These are phyloP conservation scores for Trichoderma gamsii DNA, from an alignment of 495 filamentous ascomycete genomes.

Conservation along the genomic window DNA sequence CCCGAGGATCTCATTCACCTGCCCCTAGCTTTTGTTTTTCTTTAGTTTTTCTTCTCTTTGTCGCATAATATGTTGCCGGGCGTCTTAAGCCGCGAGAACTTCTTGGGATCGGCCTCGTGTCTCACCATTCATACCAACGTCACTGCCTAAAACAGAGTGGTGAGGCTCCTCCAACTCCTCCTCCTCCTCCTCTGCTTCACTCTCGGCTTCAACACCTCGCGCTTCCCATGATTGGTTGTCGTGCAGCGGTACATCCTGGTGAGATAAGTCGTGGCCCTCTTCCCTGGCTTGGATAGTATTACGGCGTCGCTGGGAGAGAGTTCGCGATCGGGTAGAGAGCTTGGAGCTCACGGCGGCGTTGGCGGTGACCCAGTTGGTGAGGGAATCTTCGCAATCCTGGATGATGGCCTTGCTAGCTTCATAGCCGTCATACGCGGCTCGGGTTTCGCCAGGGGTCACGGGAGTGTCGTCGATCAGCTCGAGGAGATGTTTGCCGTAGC, in stretches of 20 bases:
- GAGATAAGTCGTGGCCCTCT: conserved; percentile 69
- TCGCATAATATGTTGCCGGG: not conserved
- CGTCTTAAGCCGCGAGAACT: conserved; percentile 23
- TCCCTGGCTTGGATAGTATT: conserved; percentile 58
- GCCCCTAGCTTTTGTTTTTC: not conserved
- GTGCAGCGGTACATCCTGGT: conserved; percentile 76
- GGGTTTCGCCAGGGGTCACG: conserved; percentile 94
- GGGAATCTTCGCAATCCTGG: conserved; percentile 94
- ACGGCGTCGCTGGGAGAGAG: conserved; percentile 75
- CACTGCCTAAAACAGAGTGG: conserved; percentile 38
- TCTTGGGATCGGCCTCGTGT: conserved; percentile 39
- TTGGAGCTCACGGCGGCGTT: conserved; percentile 82
- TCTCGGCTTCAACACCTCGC: conserved; percentile 59
- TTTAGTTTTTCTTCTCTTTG: not conserved
- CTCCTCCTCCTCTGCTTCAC: conserved; percentile 59
- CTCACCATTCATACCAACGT: conserved; percentile 41
- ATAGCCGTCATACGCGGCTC: conserved; percentile 94
- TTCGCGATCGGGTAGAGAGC: conserved; percentile 77
- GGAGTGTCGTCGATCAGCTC: conserved; percentile 94
- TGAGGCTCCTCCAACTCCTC: conserved; percentile 42
- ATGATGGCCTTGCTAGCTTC: conserved; percentile 98
- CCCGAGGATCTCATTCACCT: not conserved
- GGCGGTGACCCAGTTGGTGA: conserved; percentile 91
- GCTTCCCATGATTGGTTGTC: conserved; percentile 88
- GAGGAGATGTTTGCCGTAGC: conserved; percentile 92